Conservation (phyloP, 129 eudicot species). For the Ambrosia trifida region DNA sequence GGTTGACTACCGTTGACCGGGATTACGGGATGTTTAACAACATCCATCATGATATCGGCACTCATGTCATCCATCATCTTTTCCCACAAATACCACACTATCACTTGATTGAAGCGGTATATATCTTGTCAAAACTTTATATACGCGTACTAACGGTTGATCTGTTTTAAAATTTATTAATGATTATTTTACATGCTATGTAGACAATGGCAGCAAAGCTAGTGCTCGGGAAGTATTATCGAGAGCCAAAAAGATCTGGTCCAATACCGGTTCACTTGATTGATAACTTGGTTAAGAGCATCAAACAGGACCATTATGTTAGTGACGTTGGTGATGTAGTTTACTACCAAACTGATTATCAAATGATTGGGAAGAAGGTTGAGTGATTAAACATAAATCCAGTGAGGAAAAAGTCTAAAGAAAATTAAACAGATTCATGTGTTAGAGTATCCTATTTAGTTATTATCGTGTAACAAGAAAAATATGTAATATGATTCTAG, state of each 20-base stretch:
- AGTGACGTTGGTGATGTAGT: constrained; percentile 71
- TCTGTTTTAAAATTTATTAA: not conserved
- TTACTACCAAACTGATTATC: constrained; percentile 64
- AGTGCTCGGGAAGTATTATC: constrained; percentile 63
- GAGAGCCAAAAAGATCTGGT: constrained; percentile 73
- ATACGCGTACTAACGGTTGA: not conserved
- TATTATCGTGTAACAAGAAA: constrained; percentile 4
- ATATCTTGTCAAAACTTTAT: not conserved
- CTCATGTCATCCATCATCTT: constrained; percentile 90
- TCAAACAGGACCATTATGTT: constrained; percentile 62
- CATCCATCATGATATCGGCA: constrained; percentile 86
- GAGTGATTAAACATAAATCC: constrained; percentile 20
- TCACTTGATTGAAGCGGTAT: constrained; percentile 72
- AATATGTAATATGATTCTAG: constrained; percentile 14
- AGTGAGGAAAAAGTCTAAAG: constrained; percentile 17
- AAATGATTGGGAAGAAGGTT: constrained; percentile 30
- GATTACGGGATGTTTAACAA: constrained; percentile 74
- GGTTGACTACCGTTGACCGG: constrained; percentile 76
- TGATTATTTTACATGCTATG: constrained; percentile 2
- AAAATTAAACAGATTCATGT: constrained; percentile 15
- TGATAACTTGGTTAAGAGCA: constrained; percentile 49
- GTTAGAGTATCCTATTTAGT: constrained; percentile 21
- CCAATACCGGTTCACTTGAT: constrained; percentile 63
- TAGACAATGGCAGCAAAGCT: constrained; percentile 70
- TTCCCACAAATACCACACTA: constrained; percentile 94